Percentiles rank a stretch among this genome's conserved stretches.
phyloP scores from a whole-genome alignment of 2,329 filamentous ascomycete species.

The Diaporthe amygdali region DNA sequence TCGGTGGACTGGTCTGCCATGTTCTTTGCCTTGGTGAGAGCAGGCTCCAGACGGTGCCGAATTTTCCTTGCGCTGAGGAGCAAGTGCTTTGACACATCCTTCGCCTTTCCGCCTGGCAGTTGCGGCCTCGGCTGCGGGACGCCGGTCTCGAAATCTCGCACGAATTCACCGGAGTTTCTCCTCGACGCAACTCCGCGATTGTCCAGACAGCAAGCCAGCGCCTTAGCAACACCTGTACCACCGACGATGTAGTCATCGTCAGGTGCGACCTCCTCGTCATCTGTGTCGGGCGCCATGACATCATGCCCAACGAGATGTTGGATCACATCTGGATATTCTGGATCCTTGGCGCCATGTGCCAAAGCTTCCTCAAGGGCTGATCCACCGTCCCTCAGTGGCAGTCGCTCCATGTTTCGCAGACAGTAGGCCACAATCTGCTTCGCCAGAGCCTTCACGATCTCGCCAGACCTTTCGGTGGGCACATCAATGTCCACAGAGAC shows the following conservation, averaged over 20 bases:
- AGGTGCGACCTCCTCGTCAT: slow-evolving; percentile 73
- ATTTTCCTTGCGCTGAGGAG: slow-evolving; percentile 90
- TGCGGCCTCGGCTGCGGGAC: slow-evolving; percentile 48
- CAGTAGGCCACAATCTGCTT: slow-evolving; percentile 97
- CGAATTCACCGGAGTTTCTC: slow-evolving; percentile 56
- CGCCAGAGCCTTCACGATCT: slow-evolving; percentile 88
- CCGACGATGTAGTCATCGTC: slow-evolving; percentile 97
- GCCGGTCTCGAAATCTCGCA: slow-evolving; percentile 57
- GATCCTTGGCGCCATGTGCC: slow-evolving; percentile 30
- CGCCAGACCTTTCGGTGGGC: slow-evolving; percentile 79
- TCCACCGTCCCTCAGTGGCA: slow-evolving; percentile 63
- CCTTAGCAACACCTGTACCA: slow-evolving; percentile 93
- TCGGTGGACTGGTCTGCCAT: slow-evolving; percentile 59
- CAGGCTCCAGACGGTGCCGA: slow-evolving; percentile 79
- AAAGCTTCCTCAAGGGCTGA: slow-evolving; percentile 47
- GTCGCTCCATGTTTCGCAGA: slow-evolving; percentile 85
- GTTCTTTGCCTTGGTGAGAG: slow-evolving; percentile 75
- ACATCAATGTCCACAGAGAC: slow-evolving; percentile 93
- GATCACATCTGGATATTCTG: slow-evolving; percentile 78
- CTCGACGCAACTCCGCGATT: slow-evolving; percentile 74
- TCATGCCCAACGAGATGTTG: slow-evolving; percentile 84
- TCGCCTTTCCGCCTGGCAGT: slow-evolving; percentile 68
- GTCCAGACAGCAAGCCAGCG: slow-evolving; percentile 85
- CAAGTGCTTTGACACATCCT: slow-evolving; percentile 92
- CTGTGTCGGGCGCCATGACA: slow-evolving; percentile 49